Percentiles rank a stretch among this genome's conserved stretches.
phyloP scores from a whole-genome alignment of 1,284 basidiomycete species.

The Stereum hirsutum region DNA sequence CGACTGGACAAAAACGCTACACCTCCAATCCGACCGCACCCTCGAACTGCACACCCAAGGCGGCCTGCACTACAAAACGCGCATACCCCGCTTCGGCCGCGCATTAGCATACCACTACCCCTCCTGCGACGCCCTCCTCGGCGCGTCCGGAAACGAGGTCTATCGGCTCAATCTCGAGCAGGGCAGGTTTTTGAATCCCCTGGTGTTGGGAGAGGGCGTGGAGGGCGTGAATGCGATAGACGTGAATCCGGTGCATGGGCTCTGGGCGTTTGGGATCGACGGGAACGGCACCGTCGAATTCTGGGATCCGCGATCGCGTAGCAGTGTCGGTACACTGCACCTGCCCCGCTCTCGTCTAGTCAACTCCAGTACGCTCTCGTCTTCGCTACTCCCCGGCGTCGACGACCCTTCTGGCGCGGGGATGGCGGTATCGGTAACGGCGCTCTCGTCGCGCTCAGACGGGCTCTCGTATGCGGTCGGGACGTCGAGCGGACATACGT shows the following conservation, averaged over 20 bases:
- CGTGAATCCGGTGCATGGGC: conserved; percentile 89
- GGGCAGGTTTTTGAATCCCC: conserved; percentile 84
- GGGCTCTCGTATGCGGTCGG: conserved; percentile 92
- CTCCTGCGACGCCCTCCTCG: conserved; percentile 54
- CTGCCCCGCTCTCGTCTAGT: conserved; percentile 60
- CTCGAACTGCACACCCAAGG: conserved; percentile 93
- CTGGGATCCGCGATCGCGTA: conserved; percentile 91
- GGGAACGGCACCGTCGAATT: conserved; percentile 85
- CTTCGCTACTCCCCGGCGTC: conserved; percentile 31
- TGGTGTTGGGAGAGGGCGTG: conserved; percentile 52
- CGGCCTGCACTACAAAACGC: conserved; percentile 85
- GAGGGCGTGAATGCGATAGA: conserved; percentile 88
- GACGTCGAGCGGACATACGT: conserved; percentile 89
- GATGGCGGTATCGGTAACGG: conserved; percentile 62
- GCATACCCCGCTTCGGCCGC: conserved; percentile 93
- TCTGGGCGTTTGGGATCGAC: conserved; percentile 86
- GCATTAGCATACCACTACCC: conserved; percentile 68
- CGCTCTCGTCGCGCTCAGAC: conserved; percentile 78
- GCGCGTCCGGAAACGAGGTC: conserved; percentile 69
- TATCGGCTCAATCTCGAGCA: conserved; percentile 95
- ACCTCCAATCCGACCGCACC: conserved; percentile 94
- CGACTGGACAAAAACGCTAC: conserved; percentile 99
- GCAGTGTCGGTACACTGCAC: conserved; percentile 68
- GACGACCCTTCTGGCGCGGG: conserved; percentile 23
- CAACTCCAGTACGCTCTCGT: conserved; percentile 28